Base-by-base conservation (phyloP, 2,329 filamentous ascomycete genomes). In the Claviceps fusiformis region DNA sequence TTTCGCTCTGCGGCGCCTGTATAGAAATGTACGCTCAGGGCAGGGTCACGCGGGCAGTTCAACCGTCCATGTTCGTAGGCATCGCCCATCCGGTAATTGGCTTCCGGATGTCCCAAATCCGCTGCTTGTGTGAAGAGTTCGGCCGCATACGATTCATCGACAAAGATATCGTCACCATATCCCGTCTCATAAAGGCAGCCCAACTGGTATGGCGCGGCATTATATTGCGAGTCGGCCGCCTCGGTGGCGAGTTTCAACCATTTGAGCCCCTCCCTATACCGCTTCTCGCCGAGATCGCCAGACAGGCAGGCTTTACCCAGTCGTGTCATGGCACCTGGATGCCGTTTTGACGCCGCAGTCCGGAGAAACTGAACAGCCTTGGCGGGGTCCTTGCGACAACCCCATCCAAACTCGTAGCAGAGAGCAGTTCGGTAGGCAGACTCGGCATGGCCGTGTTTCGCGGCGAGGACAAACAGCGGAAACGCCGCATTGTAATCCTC, bases 321-420 rank as follows among this genome's bases (percentile, higher is more conserved):
- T 56, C 93, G 85, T 54, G 90, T 88, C 80, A 96, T 95, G 52
- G 93, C 92, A 52, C 93, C 93, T 0, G 93, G 93, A 64, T 98
- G 93, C 57, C 90, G 88, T 70, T 96, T 97, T 7, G 91, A 88
- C 2, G 93, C 91, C 10, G 91, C 87, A 59, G 87, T 85, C 54
- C 92, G 85, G 66, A 95, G 87, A 68, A 93, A 98, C 67, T 97
- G 91, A 1, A 95, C 87, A 47, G 93, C 92, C 71, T 96, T 96
- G 52, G 86, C 82, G 56, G 87, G 86, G 64, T 96, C 90, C 64
- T 89, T 89, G 56, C 89, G 84, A 64, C 86, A 95, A 45, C 93
- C 93, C 93, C 93, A 98, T 59, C 91, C 93, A 70, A 96, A 97
- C 70, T 98, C 93, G 72, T 97, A 97, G 73, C 91, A 96, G 55